Percentiles rank a stretch among this genome's conserved stretches.
These are phyloP conservation scores for Fusarium tanahbumbuense DNA, from an alignment of 2,329 filamentous ascomycete genomes.

Conservation along the genomic window DNA sequence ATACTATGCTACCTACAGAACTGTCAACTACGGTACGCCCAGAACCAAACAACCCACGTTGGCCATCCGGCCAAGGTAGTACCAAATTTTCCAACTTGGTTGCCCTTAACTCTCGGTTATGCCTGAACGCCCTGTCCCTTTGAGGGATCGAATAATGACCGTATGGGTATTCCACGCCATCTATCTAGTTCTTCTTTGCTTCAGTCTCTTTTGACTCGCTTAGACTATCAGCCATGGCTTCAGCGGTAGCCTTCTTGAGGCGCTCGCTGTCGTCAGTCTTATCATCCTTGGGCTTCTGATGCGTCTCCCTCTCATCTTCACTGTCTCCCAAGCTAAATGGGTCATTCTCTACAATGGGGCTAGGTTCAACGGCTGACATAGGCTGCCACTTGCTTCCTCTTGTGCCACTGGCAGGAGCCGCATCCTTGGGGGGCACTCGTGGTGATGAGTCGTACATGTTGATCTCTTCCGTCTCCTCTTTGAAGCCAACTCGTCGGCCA, in stretches of 20 bases:
- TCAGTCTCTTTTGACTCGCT: constrained; percentile 54
- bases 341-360: constrained; percentile 88
- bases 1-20: constrained; percentile 39
- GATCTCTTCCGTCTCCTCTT: constrained; percentile 80
- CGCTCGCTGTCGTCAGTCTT: constrained; percentile 70
- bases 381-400: constrained; percentile 98
- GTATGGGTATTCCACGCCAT: neutral
- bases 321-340: constrained; percentile 97
- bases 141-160: neutral
- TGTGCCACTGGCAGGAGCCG: constrained; percentile 57
- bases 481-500: constrained; percentile 67
- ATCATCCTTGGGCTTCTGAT: constrained; percentile 65
- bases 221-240: constrained; percentile 68
- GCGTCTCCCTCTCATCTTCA: constrained; percentile 83
- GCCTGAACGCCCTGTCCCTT: neutral
- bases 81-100: constrained; percentile 19
- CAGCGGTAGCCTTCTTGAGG: constrained; percentile 73
- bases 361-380: constrained; percentile 82
- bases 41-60: constrained; percentile 25
- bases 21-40: constrained; percentile 20
- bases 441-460: constrained; percentile 76
- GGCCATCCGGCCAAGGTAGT: constrained; percentile 5
- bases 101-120: constrained; percentile 13
- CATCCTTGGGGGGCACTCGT: constrained; percentile 64
- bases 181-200: constrained; percentile 51